phyloP scores from a whole-genome alignment of 108 stramenopile species.

The Skeletonema potamos region DNA sequence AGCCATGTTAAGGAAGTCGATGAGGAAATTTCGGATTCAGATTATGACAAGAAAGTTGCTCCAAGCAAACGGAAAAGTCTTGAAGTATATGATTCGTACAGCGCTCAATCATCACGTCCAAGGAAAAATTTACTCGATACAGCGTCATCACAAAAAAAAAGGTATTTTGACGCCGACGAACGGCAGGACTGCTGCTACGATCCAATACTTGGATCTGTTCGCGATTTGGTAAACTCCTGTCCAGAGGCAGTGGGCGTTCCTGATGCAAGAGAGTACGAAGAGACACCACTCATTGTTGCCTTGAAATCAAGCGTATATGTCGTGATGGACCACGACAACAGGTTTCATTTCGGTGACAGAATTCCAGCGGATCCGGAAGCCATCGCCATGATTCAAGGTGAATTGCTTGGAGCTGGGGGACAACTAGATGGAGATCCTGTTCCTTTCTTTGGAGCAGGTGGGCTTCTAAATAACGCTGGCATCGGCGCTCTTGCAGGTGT shows the following conservation, averaged over 20 bases:
- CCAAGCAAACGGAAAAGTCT: conserved; percentile 27
- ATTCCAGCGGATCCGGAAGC: not conserved
- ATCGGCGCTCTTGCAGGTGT: not conserved
- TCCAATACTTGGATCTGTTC: conserved; percentile 26
- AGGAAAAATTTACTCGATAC: not conserved
- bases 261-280: conserved; percentile 76
- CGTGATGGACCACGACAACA: conserved; percentile 25
- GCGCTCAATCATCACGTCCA: not conserved
- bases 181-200: conserved; percentile 28
- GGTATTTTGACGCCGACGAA: conserved; percentile 26
- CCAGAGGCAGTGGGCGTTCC: conserved; percentile 69
- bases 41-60: not conserved
- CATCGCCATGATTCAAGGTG: not conserved
- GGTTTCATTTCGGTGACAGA: conserved; percentile 13
- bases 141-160: not conserved
- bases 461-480: conserved; percentile 3
- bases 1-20: conserved; percentile 2
- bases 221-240: conserved; percentile 56
- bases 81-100: not conserved
- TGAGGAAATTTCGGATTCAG: conserved; percentile 2
- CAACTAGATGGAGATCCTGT: conserved; percentile 2
- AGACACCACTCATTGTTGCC: conserved; percentile 73
- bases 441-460: conserved; percentile 9
- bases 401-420: not conserved
- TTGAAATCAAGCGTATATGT: conserved; percentile 73